Base-by-base conservation (phyloP, 768 basidiomycete species). In the Kwoniella sp. region DNA sequence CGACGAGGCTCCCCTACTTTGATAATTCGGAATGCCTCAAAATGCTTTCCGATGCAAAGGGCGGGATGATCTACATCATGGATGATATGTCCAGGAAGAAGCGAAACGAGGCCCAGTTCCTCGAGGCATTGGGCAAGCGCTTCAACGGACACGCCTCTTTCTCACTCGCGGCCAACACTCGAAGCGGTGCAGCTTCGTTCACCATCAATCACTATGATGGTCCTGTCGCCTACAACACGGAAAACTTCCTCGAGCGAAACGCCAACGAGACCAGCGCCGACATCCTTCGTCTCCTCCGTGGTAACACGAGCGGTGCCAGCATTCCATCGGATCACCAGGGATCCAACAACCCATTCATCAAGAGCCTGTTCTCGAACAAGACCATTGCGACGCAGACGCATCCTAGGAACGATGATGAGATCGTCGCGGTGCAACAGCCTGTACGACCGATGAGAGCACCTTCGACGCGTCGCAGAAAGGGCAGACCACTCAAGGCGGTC, bases 51-150 rank as follows among this genome's bases (percentile, higher is more conserved):
- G 89, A 92, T 75, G 84, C 84, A 60, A 93, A 91, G 1, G 94
- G 93, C 11, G 96, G 96, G 1, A 84, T 99, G 31, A 88, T 97
- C 58, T 92, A 95, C 74, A 97, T 98, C 80, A 92, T 97, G 90
- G 94, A 98, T 76, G 95, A 98, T 76, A 93, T 96, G 80, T 90
- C 93, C 0, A 86, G 90, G 13, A 85, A 90, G 41, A 94, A 93
- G 82, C 93, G 94, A 86, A 94, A 89, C 1, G 92, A 95, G 73
- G 86, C 89, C 59, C 91, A 90, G 0, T 96, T 98, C 92, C 87
- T 94, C 9, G 93, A 96, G 73, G 92, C 94, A 0, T 92, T 97
- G 76, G 84, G 86, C 53, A 98, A 97, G 81, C 86, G 95, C 0
- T 97, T 93, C 92, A 91, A 88, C 5, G 95, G 92, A 72, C 94